A percentile compares a stretch with the other conserved stretches of the same genome.
Conservation (phyloP, 2,329 filamentous ascomycete genomes). For the Berkeleyomyces rouxiae region DNA sequence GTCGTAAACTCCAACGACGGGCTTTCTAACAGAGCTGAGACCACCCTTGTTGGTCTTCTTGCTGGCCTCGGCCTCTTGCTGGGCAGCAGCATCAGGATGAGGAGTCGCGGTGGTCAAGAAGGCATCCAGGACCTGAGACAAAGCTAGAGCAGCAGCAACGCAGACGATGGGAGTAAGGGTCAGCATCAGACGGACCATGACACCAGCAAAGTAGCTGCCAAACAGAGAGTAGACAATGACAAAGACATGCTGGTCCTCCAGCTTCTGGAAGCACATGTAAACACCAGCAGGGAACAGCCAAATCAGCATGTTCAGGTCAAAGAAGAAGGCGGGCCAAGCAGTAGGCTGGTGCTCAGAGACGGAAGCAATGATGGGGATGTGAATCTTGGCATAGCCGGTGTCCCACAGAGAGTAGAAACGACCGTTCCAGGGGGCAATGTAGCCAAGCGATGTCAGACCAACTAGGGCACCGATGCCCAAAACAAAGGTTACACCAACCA, state of each 20-base stretch:
- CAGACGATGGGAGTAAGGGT: constrained; percentile 94
- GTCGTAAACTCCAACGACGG: constrained; percentile 70
- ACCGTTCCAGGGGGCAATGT: constrained; percentile 93
- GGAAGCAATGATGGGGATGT: constrained; percentile 98
- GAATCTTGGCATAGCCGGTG: constrained; percentile 95
- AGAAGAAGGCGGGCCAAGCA: constrained; percentile 98
- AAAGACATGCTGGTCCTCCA: constrained; percentile 94
- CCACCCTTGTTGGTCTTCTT: constrained; percentile 39
- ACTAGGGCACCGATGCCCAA: constrained; percentile 61
- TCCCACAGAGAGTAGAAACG: constrained; percentile 99
- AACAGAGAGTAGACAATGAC: constrained; percentile 94
- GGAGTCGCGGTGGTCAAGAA: constrained; percentile 58
- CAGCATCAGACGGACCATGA: constrained; percentile 98
- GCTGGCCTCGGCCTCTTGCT: constrained; percentile 35
- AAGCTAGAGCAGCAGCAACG: constrained; percentile 75
- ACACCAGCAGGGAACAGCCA: constrained; percentile 98
- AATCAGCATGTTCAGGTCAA: constrained; percentile 93
- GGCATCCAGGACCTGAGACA: constrained; percentile 75
- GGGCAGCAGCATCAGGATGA: constrained; percentile 24
- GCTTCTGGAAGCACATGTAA: constrained; percentile 90
- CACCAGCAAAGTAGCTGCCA: constrained; percentile 93
- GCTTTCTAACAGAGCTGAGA: constrained; percentile 54
- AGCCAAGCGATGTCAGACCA: constrained; percentile 71
- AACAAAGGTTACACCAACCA: constrained; percentile 58
- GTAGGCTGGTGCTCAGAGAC: constrained; percentile 98